These are phyloP conservation scores for Drechmeria coniospora DNA, from an alignment of 2,329 filamentous ascomycete genomes.

Conservation along the genomic window DNA sequence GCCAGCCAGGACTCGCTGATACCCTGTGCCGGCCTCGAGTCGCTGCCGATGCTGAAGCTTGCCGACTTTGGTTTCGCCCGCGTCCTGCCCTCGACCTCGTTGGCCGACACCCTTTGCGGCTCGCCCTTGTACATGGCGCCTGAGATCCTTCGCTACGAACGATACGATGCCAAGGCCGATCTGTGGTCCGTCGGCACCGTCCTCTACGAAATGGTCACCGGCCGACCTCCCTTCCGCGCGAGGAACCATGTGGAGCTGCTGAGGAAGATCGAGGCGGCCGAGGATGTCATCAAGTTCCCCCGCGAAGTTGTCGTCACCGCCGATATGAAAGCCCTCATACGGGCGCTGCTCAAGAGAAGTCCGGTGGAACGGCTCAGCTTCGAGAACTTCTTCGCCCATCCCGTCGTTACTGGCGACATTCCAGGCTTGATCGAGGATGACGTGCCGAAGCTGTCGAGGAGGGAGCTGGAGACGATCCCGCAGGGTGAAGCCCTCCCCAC, in stretches of 20 bases:
- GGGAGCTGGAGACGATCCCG: slow-evolving; percentile 19
- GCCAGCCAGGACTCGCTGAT: slow-evolving; percentile 69
- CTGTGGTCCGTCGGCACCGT: slow-evolving; percentile 97
- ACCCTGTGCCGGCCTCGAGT: slow-evolving; percentile 64
- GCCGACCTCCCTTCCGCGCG: slow-evolving; percentile 79
- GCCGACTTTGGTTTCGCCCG: slow-evolving; percentile 98
- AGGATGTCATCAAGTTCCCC: slow-evolving; percentile 74
- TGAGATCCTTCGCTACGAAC: slow-evolving; percentile 91
- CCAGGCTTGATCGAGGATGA: slow-evolving; percentile 73
- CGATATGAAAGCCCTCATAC: slow-evolving; percentile 68
- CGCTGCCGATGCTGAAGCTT: slow-evolving; percentile 89
- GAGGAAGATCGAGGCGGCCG: slow-evolving; percentile 76
- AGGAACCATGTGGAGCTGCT: slow-evolving; percentile 89
- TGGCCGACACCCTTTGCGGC: slow-evolving; percentile 91
- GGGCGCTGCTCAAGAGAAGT: slow-evolving; percentile 67
- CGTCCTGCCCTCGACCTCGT: slow-evolving; percentile 73
- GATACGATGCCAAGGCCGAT: slow-evolving; percentile 93
- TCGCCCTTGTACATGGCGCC: slow-evolving; percentile 98
- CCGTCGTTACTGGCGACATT: slow-evolving; percentile 59
- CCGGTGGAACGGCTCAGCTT: slow-evolving; percentile 78
- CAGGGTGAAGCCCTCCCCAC: slow-evolving; percentile 15
- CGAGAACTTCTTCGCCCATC: slow-evolving; percentile 66
- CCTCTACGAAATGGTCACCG: slow-evolving; percentile 86
- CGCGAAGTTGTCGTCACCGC: slow-evolving; percentile 55
- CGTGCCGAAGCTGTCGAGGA: slow-evolving; percentile 26